These are phyloP conservation scores for Diaporthe sp. DNA, from an alignment of 2,329 filamentous ascomycete species.

Conservation along the genomic window DNA sequence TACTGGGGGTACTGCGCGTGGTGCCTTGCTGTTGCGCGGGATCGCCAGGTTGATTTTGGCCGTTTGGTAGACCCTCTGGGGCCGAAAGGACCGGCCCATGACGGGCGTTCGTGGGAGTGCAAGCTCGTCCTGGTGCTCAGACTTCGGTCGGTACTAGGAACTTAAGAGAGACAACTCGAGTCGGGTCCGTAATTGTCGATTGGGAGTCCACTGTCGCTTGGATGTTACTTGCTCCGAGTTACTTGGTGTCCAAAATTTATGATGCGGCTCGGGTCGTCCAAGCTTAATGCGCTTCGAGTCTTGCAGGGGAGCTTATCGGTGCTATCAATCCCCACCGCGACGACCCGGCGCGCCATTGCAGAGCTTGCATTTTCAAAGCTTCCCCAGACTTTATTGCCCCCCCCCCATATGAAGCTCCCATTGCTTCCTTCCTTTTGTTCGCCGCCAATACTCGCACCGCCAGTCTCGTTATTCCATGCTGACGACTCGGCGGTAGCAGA, in stretches of 20 bases:
- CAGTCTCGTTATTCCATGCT: conserved; percentile 40
- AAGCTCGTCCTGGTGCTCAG: not conserved
- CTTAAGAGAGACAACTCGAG: not conserved
- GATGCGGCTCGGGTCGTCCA: conserved; percentile 53
- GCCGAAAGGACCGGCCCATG: conserved; percentile 53
- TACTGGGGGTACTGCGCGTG: conserved; percentile 53
- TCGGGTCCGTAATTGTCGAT: not conserved
- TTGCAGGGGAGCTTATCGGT: conserved; percentile 35
- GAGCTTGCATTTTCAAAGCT: conserved; percentile 33
- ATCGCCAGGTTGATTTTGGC: conserved; percentile 53
- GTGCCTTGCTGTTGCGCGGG: conserved; percentile 45
- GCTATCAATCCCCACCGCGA: conserved; percentile 33
- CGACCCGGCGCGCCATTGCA: conserved; percentile 26
- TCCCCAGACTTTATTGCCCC: conserved; percentile 8
- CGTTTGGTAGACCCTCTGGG: conserved; percentile 60
- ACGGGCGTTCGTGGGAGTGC: conserved; percentile 35
- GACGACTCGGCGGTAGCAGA: conserved; percentile 48
- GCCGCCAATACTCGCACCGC: conserved; percentile 27
- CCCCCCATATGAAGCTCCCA: conserved; percentile 4
- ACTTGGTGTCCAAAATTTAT: conserved; percentile 55
- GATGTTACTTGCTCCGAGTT: conserved; percentile 51
- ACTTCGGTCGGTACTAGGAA: not conserved
- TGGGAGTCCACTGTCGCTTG: conserved; percentile 35
- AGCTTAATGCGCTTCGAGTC: conserved; percentile 55
- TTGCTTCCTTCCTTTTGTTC: conserved; percentile 1